Base-by-base conservation (phyloP, 23 red algal species). In the Pyropia haitanensis region DNA sequence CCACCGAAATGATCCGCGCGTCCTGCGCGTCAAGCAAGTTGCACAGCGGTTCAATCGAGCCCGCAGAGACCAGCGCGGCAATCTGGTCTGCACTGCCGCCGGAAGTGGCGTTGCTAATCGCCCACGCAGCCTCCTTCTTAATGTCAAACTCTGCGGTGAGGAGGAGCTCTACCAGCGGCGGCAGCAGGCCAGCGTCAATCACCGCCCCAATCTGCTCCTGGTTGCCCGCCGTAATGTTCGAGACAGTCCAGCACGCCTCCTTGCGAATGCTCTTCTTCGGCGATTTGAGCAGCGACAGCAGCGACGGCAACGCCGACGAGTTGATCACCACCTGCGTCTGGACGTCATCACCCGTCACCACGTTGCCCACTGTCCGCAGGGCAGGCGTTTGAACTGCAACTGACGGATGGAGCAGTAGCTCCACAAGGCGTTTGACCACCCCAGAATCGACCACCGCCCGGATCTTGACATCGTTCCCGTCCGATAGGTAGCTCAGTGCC, bases 251-350 rank as follows among this genome's bases (percentile, higher is more conserved):
- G 68, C 93, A 97, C 2, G 93, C 85, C 49, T 97, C 93, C 79
- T 97, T 97, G 15, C 93, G 74, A 65, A 97, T 97, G 20, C 65
- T 80, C 23, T 88, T 88, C 65, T 91, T 97, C 1, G 70, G 33
- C n/a, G 80, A 87, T 14, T 77, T 90, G 49, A 97, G 85, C 57
- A 97, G 49, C 22, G 56, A 64, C 57, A 88, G 58, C 22, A 97
- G 68, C 61, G 75, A 91, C 4, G 79, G 79, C 16, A 97, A 67
- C 3, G 80, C 93, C n/a, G 71, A 48, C 30, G 63, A 68, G 59
- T 97, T 80, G 61, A 97, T 79, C 31, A 97, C 93, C 26, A 77
- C 80, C 67, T 97, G 93, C 34, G 93, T 91, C 58, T 97, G 93
- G 27, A 77, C 70, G 61, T 97, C 93, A 64, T 85, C 75, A 1